Conservation (phyloP, 352 stramenopile species). For the Phytophthora chlamydospora region DNA sequence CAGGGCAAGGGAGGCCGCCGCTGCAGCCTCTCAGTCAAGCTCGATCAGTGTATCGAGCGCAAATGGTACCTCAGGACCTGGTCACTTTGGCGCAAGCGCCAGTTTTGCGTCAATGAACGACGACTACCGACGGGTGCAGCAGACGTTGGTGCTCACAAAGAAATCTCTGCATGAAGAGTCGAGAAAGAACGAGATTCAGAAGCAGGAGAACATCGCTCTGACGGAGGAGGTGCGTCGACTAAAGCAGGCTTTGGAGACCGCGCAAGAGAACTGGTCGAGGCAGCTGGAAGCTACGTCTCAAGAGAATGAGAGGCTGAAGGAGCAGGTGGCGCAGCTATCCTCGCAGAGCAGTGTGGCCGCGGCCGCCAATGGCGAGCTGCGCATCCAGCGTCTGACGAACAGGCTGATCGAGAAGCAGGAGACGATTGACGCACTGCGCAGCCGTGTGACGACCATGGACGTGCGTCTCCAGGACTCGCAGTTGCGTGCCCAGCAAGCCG, state of each 20-base stretch:
- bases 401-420: slow-evolving; percentile 86
- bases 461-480: slow-evolving; percentile 69
- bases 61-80: neutral
- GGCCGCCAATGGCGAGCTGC: slow-evolving; percentile 49
- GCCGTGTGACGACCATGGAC: slow-evolving; percentile 72
- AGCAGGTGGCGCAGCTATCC: slow-evolving; percentile 46
- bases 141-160: slow-evolving; percentile 72
- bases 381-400: slow-evolving; percentile 83
- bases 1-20: slow-evolving; percentile 41
- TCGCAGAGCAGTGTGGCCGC: slow-evolving; percentile 24
- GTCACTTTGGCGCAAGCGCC: slow-evolving; percentile 20
- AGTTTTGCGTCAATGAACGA: slow-evolving; percentile 48
- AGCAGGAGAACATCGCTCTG: slow-evolving; percentile 68
- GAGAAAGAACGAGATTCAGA: slow-evolving; percentile 66
- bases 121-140: slow-evolving; percentile 66
- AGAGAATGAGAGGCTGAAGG: slow-evolving; percentile 56
- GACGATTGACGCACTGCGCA: slow-evolving; percentile 70
- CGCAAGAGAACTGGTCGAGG: slow-evolving; percentile 43
- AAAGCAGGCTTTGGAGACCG: slow-evolving; percentile 44
- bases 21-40: slow-evolving; percentile 11
- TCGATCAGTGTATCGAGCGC: slow-evolving; percentile 1
- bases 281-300: slow-evolving; percentile 45
- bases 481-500: slow-evolving; percentile 44
- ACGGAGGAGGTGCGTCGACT: slow-evolving; percentile 58
- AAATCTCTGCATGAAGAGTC: slow-evolving; percentile 79